A percentile compares a stretch with the other conserved stretches of the same genome.
These are phyloP conservation scores for Tricholoma sp. DNA, from an alignment of 768 basidiomycete genomes.

Conservation along the genomic window DNA sequence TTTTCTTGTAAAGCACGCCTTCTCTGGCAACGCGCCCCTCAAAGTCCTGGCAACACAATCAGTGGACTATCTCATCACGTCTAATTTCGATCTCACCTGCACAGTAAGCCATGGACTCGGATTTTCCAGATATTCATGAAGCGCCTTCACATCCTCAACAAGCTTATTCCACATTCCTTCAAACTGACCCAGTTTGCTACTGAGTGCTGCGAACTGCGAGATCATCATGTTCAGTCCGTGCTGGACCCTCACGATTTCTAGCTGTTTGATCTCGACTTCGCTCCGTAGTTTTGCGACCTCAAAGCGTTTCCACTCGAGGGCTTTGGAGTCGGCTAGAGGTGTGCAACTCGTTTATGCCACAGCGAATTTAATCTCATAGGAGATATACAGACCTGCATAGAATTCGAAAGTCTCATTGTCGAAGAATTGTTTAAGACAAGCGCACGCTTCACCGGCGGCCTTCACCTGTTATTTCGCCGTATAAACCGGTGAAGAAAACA, in stretches of 20 bases:
- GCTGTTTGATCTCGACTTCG: background rate
- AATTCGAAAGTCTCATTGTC: background rate
- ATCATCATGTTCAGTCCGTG: background rate
- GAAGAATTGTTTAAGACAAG: background rate
- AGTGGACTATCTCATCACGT: background rate
- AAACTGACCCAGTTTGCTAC: background rate
- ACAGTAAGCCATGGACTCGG: background rate
- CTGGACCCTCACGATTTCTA: background rate
- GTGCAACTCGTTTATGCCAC: background rate
- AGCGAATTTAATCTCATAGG: background rate
- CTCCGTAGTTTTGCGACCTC: background rate
- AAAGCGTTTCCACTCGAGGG: background rate
- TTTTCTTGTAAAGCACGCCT: background rate
- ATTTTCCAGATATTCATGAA: background rate
- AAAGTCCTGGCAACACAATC: background rate
- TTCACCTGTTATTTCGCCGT: background rate
- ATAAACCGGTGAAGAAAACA: background rate
- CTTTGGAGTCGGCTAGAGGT: background rate
- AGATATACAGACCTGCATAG: background rate
- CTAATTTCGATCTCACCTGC: background rate
- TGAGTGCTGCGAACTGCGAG: background rate
- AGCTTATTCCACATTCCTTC: conserved; percentile 1
- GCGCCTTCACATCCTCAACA: background rate
- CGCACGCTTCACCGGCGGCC: background rate
- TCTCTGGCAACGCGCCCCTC: background rate